Conservation (phyloP, 2,329 filamentous ascomycete genomes). For the Microsporum audouinii region DNA sequence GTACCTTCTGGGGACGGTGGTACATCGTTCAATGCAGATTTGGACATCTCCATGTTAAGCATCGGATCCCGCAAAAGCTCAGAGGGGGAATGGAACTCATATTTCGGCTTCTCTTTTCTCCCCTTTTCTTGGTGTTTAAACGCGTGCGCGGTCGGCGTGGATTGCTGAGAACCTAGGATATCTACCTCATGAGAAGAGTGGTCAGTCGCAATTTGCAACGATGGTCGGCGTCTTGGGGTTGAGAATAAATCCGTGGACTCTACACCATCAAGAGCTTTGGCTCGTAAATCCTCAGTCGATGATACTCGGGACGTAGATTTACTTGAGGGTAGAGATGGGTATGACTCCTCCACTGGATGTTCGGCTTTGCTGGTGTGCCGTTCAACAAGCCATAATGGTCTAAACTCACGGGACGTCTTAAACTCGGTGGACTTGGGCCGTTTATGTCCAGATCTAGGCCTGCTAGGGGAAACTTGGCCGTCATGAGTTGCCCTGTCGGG, state of each 20-base stretch:
- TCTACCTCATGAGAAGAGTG: slow-evolving; percentile 32
- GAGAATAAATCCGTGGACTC: neutral
- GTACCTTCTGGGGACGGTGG: slow-evolving; percentile 27
- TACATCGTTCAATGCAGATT: slow-evolving; percentile 15
- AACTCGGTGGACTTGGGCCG: slow-evolving; percentile 44
- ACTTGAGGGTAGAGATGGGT: slow-evolving; percentile 43
- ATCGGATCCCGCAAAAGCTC: slow-evolving; percentile 32
- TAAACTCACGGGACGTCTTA: slow-evolving; percentile 52
- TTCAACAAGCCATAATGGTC: slow-evolving; percentile 73
- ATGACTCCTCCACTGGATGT: slow-evolving; percentile 30
- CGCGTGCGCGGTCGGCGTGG: slow-evolving; percentile 54
- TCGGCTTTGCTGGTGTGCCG: slow-evolving; percentile 39
- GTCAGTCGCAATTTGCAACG: slow-evolving; percentile 26
- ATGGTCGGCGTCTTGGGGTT: slow-evolving; percentile 19
- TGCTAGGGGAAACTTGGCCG: slow-evolving; percentile 32
- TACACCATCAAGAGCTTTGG: slow-evolving; percentile 2
- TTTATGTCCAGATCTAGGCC: slow-evolving; percentile 31
- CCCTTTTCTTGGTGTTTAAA: slow-evolving; percentile 27
- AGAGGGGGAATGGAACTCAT: slow-evolving; percentile 38
- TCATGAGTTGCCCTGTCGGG: slow-evolving; percentile 24
- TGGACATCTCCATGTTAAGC: neutral
- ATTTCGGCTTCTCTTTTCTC: slow-evolving; percentile 32
- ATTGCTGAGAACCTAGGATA: slow-evolving; percentile 51
- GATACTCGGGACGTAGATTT: slow-evolving; percentile 38
- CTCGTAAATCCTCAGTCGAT: slow-evolving; percentile 34